phyloP scores from a whole-genome alignment of 2,329 filamentous ascomycete genomes.

The Sphaerulina populicola region DNA sequence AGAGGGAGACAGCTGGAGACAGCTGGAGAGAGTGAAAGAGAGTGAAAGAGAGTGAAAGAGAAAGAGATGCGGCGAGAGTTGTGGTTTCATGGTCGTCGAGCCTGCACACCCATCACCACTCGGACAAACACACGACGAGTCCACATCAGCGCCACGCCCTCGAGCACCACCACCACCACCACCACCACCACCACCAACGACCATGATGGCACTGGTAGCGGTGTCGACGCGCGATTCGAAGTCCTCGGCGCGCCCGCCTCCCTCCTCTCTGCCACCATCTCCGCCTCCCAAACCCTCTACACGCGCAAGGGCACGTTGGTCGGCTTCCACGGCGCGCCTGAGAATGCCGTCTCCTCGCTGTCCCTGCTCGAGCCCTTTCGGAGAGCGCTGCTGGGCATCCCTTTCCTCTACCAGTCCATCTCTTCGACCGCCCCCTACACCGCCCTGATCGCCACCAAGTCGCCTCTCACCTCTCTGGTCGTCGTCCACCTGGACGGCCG shows the following conservation, averaged over 20 bases:
- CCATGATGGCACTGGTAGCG: slow-evolving; percentile 16
- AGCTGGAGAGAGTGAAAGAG: no score
- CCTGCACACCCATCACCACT: slow-evolving; percentile 20
- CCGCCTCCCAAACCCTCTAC: slow-evolving; percentile 87
- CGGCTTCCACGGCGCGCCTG: slow-evolving; percentile 77
- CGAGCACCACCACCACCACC: no score
- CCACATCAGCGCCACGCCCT: slow-evolving; percentile 41
- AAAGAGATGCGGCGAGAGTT: no score
- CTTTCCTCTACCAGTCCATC: slow-evolving; percentile 88
- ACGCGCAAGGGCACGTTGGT: slow-evolving; percentile 87
- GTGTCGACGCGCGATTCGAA: slow-evolving; percentile 82
- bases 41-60: no score
- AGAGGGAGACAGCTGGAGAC: no score
- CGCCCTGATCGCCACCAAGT: slow-evolving; percentile 79
- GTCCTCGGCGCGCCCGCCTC: slow-evolving; percentile 88
- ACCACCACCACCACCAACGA: no score
- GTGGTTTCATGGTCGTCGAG: slow-evolving; percentile 11
- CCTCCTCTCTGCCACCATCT: slow-evolving; percentile 83
- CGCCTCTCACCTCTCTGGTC: slow-evolving; percentile 75
- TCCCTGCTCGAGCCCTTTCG: slow-evolving; percentile 77
- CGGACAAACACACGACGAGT: slow-evolving; percentile 32
- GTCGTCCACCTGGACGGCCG: slow-evolving; percentile 86
- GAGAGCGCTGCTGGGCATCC: slow-evolving; percentile 72
- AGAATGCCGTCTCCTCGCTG: slow-evolving; percentile 86
- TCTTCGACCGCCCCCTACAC: slow-evolving; percentile 81